Base-by-base conservation (phyloP, 2,329 filamentous ascomycete species). In the Tolypocladium tropicale region DNA sequence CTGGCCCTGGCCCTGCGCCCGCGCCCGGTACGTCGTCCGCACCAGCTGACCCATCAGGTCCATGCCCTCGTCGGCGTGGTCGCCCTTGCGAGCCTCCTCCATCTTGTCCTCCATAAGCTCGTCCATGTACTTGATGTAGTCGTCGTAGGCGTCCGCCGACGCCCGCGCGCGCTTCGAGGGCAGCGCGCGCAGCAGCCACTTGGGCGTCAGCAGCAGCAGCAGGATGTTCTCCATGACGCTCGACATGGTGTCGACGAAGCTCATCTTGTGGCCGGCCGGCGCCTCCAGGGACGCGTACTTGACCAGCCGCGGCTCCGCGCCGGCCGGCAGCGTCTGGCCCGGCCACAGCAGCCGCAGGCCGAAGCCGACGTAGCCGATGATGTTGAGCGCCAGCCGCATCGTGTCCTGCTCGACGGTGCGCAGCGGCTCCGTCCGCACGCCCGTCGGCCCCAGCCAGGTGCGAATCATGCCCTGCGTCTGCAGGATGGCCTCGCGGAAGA, bases 121-220 rank as follows among this genome's bases (percentile, higher is more conserved):
- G 50, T 81, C 74, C 80, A 90, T 85, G 68, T 90, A 90, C 58
- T 79, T 76, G 36, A 78, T 72, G 74, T 85, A 90, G 69, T 90
- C 86, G 5, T 70, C 67, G 55, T 82, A 78, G 3, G 84, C 80
- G 54, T 78, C 71, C 28, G 77, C 72, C 1, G 84, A 80, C 21
- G 72, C 67, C 56, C 76, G 78, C 37, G 81, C 73, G 16, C 70
- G 68, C 59, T 80, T 72, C 61, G 80, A 74, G 0, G 83, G 83
- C 9, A 81, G 65, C 14, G 70, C 58, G 75, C 74, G 70, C 66
- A 86, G 67, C 4, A 86, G 62, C 75, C 79, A 83, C 21, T 67
- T 70, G 0, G 86, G 86, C 3, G 82, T 63, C 7, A 90, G 58
- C 50, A 89, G 70, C 33, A 88, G 76, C 56, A 81, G 67, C 52